Percentiles rank a stretch among this genome's conserved stretches.
phyloP scores from a whole-genome alignment of 202 grass and related monocot genomes.

The Panicum hallii region DNA sequence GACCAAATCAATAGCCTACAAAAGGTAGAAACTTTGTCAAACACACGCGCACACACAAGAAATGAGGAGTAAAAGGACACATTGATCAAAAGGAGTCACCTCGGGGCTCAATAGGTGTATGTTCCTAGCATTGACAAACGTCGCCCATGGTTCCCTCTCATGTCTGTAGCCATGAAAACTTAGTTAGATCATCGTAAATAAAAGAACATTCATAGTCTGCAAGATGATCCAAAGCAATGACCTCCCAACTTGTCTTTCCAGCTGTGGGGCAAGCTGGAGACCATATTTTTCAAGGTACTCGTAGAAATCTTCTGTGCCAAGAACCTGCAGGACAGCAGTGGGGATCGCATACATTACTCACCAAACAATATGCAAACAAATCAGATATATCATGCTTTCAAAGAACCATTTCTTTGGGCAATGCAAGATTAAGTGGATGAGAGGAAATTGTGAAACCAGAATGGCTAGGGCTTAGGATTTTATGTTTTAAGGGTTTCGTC shows the following conservation, averaged over 20 bases:
- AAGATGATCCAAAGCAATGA: conserved; percentile 49
- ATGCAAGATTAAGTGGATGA: background rate
- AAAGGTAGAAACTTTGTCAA: conserved; percentile 39
- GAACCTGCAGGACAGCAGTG: conserved; percentile 59
- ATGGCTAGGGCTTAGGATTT: background rate
- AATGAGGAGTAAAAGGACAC: conserved; percentile 2
- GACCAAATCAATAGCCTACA: conserved; percentile 85
- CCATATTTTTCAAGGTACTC: conserved; percentile 82
- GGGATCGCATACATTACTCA: conserved; percentile 6
- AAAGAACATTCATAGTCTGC: conserved; percentile 27
- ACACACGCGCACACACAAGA: background rate
- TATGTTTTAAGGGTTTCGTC: background rate
- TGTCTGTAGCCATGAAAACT: conserved; percentile 61
- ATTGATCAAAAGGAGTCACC: conserved; percentile 54
- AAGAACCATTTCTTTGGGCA: conserved; percentile 27
- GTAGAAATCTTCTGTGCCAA: conserved; percentile 86
- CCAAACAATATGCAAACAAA: conserved; percentile 7
- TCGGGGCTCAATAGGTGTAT: conserved; percentile 78
- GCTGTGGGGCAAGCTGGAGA: conserved; percentile 75
- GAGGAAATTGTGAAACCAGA: conserved; percentile 6
- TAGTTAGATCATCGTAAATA: conserved; percentile 30
- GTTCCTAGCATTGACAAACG: conserved; percentile 77
- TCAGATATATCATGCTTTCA: background rate
- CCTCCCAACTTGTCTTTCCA: conserved; percentile 87
- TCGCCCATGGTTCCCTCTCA: conserved; percentile 75